These are phyloP conservation scores for Pseudogymnoascus verrucosus DNA, from an alignment of 2,329 filamentous ascomycete genomes.

Conservation along the genomic window DNA sequence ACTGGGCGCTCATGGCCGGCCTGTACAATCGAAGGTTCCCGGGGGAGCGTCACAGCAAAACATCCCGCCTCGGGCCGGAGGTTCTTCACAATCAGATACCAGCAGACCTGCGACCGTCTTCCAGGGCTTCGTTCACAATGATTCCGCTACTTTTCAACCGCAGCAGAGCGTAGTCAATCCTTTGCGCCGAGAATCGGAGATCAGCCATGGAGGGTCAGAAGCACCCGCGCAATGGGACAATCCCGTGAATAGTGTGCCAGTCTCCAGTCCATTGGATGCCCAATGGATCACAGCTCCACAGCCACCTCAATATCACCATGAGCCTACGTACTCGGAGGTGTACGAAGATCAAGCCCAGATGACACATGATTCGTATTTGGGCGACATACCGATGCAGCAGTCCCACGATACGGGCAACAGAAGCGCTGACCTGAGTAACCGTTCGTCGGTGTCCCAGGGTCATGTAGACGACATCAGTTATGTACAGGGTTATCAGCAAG, in stretches of 20 bases:
- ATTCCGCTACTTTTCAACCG: neutral
- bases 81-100: neutral
- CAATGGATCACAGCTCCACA: neutral
- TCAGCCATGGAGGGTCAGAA: neutral
- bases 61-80: neutral
- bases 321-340: neutral
- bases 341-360: neutral
- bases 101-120: neutral
- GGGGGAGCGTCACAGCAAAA: neutral
- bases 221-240: neutral
- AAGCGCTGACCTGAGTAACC: neutral
- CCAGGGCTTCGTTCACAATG: neutral
- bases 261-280: neutral
- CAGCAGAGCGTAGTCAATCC: neutral
- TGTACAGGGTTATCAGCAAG: neutral
- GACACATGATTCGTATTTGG: neutral
- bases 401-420: neutral
- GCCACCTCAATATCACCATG: neutral
- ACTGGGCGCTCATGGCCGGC: neutral
- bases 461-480: neutral
- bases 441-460: neutral
- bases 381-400: neutral
- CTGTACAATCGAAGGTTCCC: neutral
- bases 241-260: neutral
- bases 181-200: neutral